These are phyloP conservation scores for Colletotrichum truncatum DNA, from an alignment of 2,329 filamentous ascomycete species.

Conservation along the genomic window DNA sequence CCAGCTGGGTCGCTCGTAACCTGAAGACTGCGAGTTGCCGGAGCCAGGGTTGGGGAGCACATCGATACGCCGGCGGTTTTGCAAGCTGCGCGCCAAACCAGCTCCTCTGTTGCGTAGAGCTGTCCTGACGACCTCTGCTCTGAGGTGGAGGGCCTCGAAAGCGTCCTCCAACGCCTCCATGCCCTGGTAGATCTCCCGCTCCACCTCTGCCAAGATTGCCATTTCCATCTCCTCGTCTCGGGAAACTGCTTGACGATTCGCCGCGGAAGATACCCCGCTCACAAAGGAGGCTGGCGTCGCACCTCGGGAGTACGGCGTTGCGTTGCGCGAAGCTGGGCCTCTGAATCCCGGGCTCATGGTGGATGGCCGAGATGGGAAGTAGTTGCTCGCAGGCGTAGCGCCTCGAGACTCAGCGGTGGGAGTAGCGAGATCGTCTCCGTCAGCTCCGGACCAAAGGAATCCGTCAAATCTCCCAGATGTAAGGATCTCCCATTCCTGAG, in stretches of 20 bases:
- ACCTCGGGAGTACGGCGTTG: constrained; percentile 63
- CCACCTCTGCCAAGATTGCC: constrained; percentile 87
- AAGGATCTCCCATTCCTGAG: constrained; percentile 96
- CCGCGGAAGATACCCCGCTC: constrained; percentile 61
- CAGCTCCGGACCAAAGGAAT: constrained; percentile 92
- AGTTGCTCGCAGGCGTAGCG: constrained; percentile 62
- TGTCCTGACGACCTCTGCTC: constrained; percentile 82
- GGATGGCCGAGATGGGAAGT: constrained; percentile 45
- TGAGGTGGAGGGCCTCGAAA: constrained; percentile 89
- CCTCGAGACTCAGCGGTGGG: constrained; percentile 56
- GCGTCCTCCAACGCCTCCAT: constrained; percentile 97
- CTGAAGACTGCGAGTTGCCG: constrained; percentile 54
- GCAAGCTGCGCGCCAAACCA: constrained; percentile 74
- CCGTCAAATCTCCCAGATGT: constrained; percentile 94
- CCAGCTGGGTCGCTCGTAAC: constrained; percentile 59
- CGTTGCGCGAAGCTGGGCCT: constrained; percentile 52
- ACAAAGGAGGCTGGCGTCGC: constrained; percentile 68
- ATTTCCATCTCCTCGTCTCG: constrained; percentile 96
- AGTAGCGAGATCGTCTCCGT: constrained; percentile 58
- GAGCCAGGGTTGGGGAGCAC: constrained; percentile 59
- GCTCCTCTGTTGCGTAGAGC: constrained; percentile 84
- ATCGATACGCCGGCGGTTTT: constrained; percentile 66
- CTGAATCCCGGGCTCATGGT: constrained; percentile 51
- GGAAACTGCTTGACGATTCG: constrained; percentile 72
- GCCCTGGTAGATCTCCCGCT: constrained; percentile 89